These are phyloP conservation scores for Pueraria montana DNA, from an alignment of 306 rosid genomes.

Conservation along the genomic window DNA sequence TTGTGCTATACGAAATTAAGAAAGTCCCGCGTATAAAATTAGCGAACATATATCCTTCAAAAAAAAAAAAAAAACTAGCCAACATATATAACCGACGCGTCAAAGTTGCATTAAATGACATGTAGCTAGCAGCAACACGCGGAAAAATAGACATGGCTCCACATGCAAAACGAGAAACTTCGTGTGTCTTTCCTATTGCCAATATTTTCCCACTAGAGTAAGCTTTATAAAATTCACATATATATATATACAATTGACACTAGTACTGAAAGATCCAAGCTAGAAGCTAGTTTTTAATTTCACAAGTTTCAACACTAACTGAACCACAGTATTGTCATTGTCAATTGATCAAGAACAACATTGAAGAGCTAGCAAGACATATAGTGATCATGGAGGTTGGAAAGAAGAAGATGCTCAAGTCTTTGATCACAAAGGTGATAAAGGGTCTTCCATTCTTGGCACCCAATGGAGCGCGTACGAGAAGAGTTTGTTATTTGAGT, in stretches of 20 bases:
- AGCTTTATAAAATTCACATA: conserved; percentile 30
- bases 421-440: conserved; percentile 52
- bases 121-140: conserved; percentile 34
- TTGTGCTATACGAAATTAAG: neutral
- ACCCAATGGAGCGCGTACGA: conserved; percentile 16
- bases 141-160: conserved; percentile 39
- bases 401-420: conserved; percentile 54
- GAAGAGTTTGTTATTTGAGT: conserved; percentile 11
- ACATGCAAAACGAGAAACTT: conserved; percentile 46
- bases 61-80: too few relatives aligned
- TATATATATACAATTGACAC: neutral
- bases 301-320: conserved; percentile 29
- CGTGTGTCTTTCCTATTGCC: conserved; percentile 25
- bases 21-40: conserved; percentile 53
- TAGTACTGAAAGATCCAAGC: conserved; percentile 11
- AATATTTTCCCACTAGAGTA: neutral
- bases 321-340: conserved; percentile 3
- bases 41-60: too few relatives aligned
- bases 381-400: conserved; percentile 22
- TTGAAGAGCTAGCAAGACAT: neutral
- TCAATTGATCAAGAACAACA: neutral
- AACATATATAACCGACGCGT: conserved; percentile 66
- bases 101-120: conserved; percentile 48
- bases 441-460: conserved; percentile 52
- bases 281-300: neutral